Conservation (phyloP, 305 asterid genomes). For the Solanum hybrid region DNA sequence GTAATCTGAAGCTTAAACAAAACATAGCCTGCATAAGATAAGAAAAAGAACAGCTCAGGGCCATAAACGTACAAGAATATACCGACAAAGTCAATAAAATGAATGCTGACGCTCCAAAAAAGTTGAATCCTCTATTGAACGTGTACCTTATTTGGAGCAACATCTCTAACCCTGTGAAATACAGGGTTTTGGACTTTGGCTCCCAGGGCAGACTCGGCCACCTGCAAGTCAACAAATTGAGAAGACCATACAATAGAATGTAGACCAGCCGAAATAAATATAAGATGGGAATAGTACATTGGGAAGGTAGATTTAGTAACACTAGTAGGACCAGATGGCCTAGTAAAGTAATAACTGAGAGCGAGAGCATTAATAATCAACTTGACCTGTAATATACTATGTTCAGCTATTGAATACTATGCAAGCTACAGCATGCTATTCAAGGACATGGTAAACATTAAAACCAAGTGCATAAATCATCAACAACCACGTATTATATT, state of each 20-base stretch:
- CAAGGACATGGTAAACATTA: not conserved
- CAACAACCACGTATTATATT: not conserved
- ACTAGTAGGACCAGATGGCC: not conserved
- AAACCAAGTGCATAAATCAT: not conserved
- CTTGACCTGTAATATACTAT: not conserved
- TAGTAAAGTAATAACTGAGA: not conserved
- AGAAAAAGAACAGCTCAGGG: not conserved
- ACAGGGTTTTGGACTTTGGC: conserved; percentile 44
- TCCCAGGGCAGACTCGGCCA: conserved; percentile 65
- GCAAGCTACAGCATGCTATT: not conserved
- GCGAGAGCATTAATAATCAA: not conserved
- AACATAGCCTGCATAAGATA: conserved; percentile 62
- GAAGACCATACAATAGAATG: not conserved
- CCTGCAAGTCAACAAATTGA: conserved; percentile 25
- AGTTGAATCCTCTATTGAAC: not conserved
- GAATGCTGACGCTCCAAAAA: not conserved
- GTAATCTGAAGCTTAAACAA: conserved; percentile 84
- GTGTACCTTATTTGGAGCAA: conserved; percentile 88
- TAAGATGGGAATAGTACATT: not conserved
- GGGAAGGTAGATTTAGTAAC: not conserved
- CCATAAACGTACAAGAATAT: not conserved
- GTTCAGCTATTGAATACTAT: not conserved
- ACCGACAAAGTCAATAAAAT: not conserved
- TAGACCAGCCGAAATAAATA: not conserved
- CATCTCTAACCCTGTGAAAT: conserved; percentile 74